phyloP scores from a whole-genome alignment of 352 stramenopile species.

The Phytophthora pisi region DNA sequence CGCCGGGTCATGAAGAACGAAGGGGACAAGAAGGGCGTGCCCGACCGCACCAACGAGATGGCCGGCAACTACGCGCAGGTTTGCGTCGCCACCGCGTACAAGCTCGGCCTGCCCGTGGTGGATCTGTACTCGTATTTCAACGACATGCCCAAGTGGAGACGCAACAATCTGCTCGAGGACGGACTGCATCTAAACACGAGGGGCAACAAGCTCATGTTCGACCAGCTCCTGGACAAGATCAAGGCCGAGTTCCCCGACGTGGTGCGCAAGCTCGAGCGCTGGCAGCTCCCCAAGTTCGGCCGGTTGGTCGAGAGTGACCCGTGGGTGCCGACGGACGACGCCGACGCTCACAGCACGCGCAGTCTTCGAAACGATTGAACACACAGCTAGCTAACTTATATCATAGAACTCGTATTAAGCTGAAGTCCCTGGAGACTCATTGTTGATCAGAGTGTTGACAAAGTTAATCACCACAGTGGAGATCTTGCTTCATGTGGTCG shows the following conservation, averaged over 20 bases:
- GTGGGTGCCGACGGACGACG: slow-evolving; percentile 9
- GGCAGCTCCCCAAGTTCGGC: slow-evolving; percentile 28
- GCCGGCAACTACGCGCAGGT: slow-evolving; percentile 40
- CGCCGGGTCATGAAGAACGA: slow-evolving; percentile 21
- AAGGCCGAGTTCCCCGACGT: slow-evolving; percentile 34
- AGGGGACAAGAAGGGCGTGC: slow-evolving; percentile 19
- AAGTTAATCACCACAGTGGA: background rate
- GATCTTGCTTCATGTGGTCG: slow-evolving; percentile 4
- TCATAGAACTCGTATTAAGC: slow-evolving; percentile 6
- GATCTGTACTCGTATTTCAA: slow-evolving; percentile 61
- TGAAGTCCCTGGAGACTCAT: background rate
- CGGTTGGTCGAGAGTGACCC: slow-evolving; percentile 25
- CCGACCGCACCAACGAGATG: slow-evolving; percentile 52
- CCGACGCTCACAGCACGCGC: slow-evolving; percentile 20
- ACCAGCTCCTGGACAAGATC: slow-evolving; percentile 47
- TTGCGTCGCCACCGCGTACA: slow-evolving; percentile 41
- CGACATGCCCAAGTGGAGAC: slow-evolving; percentile 39
- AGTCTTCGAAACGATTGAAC: slow-evolving; percentile 23
- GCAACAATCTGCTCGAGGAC: slow-evolving; percentile 52
- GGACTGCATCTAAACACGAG: slow-evolving; percentile 56
- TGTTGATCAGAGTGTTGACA: background rate
- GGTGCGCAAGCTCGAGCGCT: slow-evolving; percentile 21
- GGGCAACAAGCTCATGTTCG: slow-evolving; percentile 57
- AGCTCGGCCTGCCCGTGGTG: slow-evolving; percentile 37
- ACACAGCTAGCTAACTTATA: slow-evolving; percentile 30